Conservation (phyloP, 208 protist genomes). For the Porcisia deanei region DNA sequence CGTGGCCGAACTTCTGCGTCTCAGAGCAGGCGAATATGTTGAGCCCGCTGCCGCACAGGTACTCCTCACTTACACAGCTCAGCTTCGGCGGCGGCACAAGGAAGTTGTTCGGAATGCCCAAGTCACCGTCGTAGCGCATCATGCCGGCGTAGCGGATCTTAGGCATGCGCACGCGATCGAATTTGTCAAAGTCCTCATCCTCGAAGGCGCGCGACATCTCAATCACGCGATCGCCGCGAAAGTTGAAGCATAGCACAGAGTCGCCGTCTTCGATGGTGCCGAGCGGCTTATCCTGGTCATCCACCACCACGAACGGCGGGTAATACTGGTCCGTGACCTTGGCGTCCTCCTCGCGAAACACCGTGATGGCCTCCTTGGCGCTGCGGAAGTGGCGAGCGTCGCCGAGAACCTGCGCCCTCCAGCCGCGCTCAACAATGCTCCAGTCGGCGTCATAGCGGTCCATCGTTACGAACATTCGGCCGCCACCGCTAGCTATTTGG, state of each 20-base stretch:
- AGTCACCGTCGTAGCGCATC: conserved; percentile 96
- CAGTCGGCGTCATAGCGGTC: conserved; percentile 96
- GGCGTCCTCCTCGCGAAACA: conserved; percentile 79
- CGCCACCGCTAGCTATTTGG: conserved; percentile 93
- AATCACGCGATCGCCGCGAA: conserved; percentile 95
- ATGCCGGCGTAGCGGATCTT: conserved; percentile 94
- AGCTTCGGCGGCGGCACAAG: conserved; percentile 93
- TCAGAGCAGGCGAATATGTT: conserved; percentile 94
- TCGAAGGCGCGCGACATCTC: conserved; percentile 95
- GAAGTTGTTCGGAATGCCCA: conserved; percentile 95
- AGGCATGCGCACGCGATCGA: conserved; percentile 90
- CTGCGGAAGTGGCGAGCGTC: conserved; percentile 83
- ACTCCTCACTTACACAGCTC: conserved; percentile 88
- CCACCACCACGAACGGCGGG: conserved; percentile 89
- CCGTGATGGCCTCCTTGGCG: conserved; percentile 90
- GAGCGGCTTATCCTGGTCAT: conserved; percentile 73
- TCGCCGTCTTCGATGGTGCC: conserved; percentile 94
- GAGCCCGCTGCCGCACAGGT: conserved; percentile 80
- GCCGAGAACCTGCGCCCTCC: conserved; percentile 92
- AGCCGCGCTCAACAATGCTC: conserved; percentile 95
- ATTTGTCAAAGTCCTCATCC: conserved; percentile 90
- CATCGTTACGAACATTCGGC: conserved; percentile 96
- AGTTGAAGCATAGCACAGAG: conserved; percentile 95
- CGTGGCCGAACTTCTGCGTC: conserved; percentile 97
- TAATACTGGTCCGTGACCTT: conserved; percentile 94